Percentiles rank a stretch among this genome's conserved stretches.
These are phyloP conservation scores for Fusarium sp. DNA, from an alignment of 2,329 filamentous ascomycete species.

Conservation along the genomic window DNA sequence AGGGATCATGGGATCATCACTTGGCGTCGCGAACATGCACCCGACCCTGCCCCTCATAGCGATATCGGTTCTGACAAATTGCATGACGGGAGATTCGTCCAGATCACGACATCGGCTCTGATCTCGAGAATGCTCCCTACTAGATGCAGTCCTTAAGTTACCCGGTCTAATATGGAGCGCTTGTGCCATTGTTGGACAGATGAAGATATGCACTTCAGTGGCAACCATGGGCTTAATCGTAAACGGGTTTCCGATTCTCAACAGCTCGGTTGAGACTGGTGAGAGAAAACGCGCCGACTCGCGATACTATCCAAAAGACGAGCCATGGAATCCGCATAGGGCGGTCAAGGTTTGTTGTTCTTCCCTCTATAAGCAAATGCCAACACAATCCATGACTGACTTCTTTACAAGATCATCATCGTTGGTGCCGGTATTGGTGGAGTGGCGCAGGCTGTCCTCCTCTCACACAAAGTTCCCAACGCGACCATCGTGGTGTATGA, in stretches of 20 bases:
- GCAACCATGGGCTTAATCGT: neutral
- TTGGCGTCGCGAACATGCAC: neutral
- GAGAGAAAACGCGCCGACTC: neutral
- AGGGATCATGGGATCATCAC: neutral
- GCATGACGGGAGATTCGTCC: neutral
- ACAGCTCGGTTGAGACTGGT: neutral
- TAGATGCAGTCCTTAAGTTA: neutral
- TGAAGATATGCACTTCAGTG: neutral
- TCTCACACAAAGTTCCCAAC: neutral
- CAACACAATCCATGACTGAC: neutral
- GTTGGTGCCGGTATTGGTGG: neutral
- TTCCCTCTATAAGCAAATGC: neutral
- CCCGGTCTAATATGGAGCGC: neutral
- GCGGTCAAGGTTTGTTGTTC: neutral
- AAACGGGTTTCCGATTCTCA: neutral
- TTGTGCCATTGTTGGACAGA: neutral
- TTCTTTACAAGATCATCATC: neutral
- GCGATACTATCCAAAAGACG: neutral
- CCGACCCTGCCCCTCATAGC: neutral
- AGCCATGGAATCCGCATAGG: neutral
- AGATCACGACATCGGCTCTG: neutral
- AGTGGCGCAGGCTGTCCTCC: neutral
- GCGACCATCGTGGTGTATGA: neutral
- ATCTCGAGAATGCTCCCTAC: neutral
- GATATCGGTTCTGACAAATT: neutral